A percentile compares a stretch with the other conserved stretches of the same genome.
These are phyloP conservation scores for Pouteria glomerata DNA, from an alignment of 148 eudicot genomes.

Conservation along the genomic window DNA sequence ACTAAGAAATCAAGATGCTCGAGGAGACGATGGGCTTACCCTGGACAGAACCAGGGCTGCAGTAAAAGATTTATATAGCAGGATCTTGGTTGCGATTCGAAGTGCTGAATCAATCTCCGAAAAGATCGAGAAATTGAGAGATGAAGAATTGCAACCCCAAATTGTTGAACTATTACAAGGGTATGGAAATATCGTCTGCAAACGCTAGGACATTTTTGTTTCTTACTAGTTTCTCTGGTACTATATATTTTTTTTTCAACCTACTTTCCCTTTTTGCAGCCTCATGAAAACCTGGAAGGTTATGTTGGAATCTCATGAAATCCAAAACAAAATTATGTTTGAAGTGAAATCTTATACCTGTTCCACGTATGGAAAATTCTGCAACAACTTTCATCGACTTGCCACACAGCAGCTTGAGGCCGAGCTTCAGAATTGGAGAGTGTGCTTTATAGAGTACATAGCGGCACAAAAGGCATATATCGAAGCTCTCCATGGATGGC, in stretches of 20 bases:
- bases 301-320: slow-evolving; percentile 91
- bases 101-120: slow-evolving; percentile 88
- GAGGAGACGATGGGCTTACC: slow-evolving; percentile 64
- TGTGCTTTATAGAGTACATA: slow-evolving; percentile 63
- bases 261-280: slow-evolving; percentile 35
- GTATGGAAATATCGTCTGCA: slow-evolving; percentile 34
- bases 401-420: slow-evolving; percentile 86
- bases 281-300: slow-evolving; percentile 67
- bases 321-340: slow-evolving; percentile 74
- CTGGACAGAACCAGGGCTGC: slow-evolving; percentile 81
- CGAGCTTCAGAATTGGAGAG: slow-evolving; percentile 81
- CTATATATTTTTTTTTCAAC: neutral
- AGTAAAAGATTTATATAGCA: slow-evolving; percentile 79
- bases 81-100: slow-evolving; percentile 86
- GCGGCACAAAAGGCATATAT: slow-evolving; percentile 66
- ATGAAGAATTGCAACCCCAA: slow-evolving; percentile 86
- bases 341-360: slow-evolving; percentile 77
- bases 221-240: neutral
- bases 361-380: slow-evolving; percentile 78
- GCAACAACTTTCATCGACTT: slow-evolving; percentile 70
- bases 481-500: slow-evolving; percentile 77
- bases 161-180: slow-evolving; percentile 82
- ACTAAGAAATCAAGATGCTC: slow-evolving; percentile 63
- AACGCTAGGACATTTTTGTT: neutral
- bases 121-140: slow-evolving; percentile 75